Base-by-base conservation (phyloP, 2,329 filamentous ascomycete genomes). In the Dryadomyces quercivorus region DNA sequence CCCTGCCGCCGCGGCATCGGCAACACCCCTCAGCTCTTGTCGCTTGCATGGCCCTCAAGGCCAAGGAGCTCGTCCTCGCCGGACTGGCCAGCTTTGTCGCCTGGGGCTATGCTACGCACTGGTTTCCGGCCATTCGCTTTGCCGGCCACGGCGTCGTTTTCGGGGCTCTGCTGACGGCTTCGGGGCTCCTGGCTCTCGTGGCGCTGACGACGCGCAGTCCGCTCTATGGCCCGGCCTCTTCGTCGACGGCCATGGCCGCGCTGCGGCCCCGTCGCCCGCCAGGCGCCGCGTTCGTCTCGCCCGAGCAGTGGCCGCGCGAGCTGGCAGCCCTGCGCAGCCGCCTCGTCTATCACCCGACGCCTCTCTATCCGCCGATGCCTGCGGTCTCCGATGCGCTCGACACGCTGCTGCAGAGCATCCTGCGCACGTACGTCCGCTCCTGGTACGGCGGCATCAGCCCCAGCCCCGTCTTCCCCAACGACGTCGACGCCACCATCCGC, bases 391-490 rank as follows among this genome's bases (percentile, higher is more conserved):
- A 84, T 62, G 86, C 85, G 48, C 72, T 97, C 59, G 89, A 96
- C 68, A 78, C 82, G 52, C 70, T 97, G 36, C 77, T 98, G 47
- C 80, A 84, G 51, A 73, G 90, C 52, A 80, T 95, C 52, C 70
- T 89, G 59, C 80, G 87, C 59, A 89, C 96, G 66, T 96, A 95
- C 66, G 81, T 98, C 55, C 81, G 78, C 56, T 85, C 84, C 49
- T 98, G 93, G 93, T 97, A 96, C 68, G 78, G 76, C 36, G 80
- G 82, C 63, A 96, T 98, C 65, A 95, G 88, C 71, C 78, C 76
- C 59, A 89, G 85, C 63, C 82, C 85, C 1, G 77, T 42, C 0
- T 98, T 98, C 63, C 75, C 85, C 55, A 86, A 95, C 66, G 86
- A 95, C 69, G 85, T 97, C 56, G 92, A 98, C 68, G 82, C 78